Evolutionary conservation across 2,329 filamentous ascomycete species (phyloP).

Genomic region (Trichoderma asperellum): DNA sequence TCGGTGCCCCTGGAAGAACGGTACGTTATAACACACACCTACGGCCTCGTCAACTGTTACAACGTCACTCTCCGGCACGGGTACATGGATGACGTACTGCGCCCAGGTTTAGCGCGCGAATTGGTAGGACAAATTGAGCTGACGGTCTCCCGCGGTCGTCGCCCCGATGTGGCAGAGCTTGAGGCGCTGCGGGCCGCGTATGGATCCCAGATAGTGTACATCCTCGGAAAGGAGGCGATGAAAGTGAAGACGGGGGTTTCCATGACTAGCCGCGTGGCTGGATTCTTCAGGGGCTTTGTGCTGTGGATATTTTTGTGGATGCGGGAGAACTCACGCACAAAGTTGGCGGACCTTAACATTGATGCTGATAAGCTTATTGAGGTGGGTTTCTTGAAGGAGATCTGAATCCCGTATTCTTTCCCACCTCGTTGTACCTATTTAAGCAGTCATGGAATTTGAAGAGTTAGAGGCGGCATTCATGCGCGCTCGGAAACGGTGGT

Average conservation of each 20-base stretch:
- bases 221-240: conserved; percentile 67
- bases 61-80: conserved; percentile 71
- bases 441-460: background rate
- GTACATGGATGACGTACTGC: conserved; percentile 73
- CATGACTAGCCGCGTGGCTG: conserved; percentile 37
- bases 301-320: conserved; percentile 65
- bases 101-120: conserved; percentile 60
- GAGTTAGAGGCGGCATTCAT: background rate
- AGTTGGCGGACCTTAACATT: conserved; percentile 62
- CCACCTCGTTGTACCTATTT: background rate
- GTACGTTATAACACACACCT: conserved; percentile 50
- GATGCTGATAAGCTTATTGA: conserved; percentile 63
- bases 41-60: conserved; percentile 65
- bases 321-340: conserved; percentile 66
- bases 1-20: conserved; percentile 54
- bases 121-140: conserved; percentile 64
- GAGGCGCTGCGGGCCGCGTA: conserved; percentile 50
- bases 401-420: conserved; percentile 43
- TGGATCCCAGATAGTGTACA: conserved; percentile 56
- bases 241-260: conserved; percentile 45
- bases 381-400: conserved; percentile 71
- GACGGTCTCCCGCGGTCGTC: conserved; percentile 47
- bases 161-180: conserved; percentile 46
- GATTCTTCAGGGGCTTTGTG: conserved; percentile 49
- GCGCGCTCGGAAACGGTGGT: background rate